phyloP scores from a whole-genome alignment of 148 eudicot species.

The Spergularia marina region DNA sequence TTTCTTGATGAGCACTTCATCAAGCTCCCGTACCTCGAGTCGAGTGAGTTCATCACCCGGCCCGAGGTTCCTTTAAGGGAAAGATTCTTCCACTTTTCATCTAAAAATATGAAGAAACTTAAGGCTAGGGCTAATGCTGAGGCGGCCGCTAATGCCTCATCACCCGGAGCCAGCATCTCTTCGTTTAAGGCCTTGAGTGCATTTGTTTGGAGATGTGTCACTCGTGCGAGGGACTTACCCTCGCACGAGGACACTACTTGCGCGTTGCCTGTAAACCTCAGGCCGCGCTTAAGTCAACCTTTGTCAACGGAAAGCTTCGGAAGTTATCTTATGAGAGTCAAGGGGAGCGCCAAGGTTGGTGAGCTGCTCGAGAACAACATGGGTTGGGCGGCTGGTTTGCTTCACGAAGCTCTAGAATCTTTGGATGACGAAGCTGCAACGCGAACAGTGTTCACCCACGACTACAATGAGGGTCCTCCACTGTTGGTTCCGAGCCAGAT shows the following conservation, averaged over 20 bases:
- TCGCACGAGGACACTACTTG: constrained; percentile 50
- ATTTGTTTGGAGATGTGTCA: constrained; percentile 14
- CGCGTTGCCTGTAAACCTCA: constrained; percentile 50
- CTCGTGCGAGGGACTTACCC: constrained; percentile 22
- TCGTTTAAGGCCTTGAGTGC: constrained; percentile 1
- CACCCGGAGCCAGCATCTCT: constrained; percentile 6
- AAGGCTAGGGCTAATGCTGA: constrained; percentile 25
- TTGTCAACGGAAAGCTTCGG: constrained; percentile 58
- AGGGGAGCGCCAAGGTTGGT: constrained; percentile 18
- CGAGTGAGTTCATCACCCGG: constrained; percentile 1
- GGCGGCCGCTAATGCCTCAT: not conserved
- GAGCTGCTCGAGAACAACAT: constrained; percentile 41
- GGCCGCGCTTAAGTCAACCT: constrained; percentile 52
- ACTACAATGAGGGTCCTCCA: not conserved
- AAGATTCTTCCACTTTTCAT: constrained; percentile 18
- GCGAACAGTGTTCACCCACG: not conserved
- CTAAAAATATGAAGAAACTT: constrained; percentile 3
- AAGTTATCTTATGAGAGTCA: constrained; percentile 42
- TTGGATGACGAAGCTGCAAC: constrained; percentile 28
- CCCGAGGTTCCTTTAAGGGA: not conserved
- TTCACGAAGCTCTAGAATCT: constrained; percentile 33
- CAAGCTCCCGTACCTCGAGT: not conserved
- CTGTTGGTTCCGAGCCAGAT: constrained; percentile 19
- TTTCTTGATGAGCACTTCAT: not conserved
- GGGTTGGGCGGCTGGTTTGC: constrained; percentile 43